Conservation (phyloP, 2,329 filamentous ascomycete genomes). For the Aspergillus novofumigatus region DNA sequence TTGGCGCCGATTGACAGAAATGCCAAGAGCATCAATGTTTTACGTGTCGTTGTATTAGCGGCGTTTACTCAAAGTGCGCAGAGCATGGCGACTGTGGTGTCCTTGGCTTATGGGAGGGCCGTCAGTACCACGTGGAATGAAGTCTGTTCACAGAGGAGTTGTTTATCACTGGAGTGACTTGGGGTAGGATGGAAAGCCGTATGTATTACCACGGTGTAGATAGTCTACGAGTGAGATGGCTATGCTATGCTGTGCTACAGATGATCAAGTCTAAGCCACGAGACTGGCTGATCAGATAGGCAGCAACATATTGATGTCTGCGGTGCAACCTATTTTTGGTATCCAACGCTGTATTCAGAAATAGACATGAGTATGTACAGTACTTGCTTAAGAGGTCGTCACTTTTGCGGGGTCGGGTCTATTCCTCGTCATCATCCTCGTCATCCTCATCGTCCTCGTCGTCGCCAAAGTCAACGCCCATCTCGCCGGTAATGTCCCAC, state of each 20-base stretch:
- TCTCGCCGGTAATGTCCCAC: slow-evolving; percentile 82
- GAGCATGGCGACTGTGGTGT: not conserved
- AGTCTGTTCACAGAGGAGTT: not conserved
- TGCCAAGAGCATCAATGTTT: not conserved
- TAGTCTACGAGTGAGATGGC: not conserved
- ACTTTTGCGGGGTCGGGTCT: not conserved
- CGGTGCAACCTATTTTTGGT: not conserved
- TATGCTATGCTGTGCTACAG: not conserved
- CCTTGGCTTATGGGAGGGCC: not conserved
- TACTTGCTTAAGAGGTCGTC: slow-evolving; percentile 3
- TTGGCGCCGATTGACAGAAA: not conserved
- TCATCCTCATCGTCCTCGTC: slow-evolving; percentile 39
- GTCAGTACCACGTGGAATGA: not conserved
- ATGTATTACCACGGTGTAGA: not conserved
- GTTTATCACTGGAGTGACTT: not conserved
- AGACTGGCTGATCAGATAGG: not conserved
- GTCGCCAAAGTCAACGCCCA: slow-evolving; percentile 62
- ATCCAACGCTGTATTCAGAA: not conserved
- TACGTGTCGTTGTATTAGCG: not conserved
- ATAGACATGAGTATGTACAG: not conserved
- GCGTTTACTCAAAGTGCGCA: not conserved
- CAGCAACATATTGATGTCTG: not conserved
- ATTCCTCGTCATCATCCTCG: slow-evolving; percentile 16
- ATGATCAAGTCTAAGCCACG: not conserved
- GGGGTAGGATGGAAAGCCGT: not conserved